Base-by-base conservation (phyloP, 2,329 filamentous ascomycete genomes). In the Arachnopeziza araneosa region DNA sequence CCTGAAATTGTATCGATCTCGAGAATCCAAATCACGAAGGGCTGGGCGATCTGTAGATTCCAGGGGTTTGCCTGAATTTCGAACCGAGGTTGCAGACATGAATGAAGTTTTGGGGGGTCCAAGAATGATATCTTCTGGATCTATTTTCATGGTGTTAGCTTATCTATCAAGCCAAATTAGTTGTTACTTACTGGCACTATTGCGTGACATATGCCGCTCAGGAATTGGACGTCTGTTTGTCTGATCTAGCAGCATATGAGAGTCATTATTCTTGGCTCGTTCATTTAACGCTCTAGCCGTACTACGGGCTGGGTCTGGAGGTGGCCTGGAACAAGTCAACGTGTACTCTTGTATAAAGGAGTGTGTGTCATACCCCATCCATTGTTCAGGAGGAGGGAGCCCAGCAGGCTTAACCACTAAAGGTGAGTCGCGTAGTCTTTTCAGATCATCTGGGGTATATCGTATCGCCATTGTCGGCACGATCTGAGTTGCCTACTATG, bases 361-460 rank as follows among this genome's bases (percentile, higher is more conserved):
- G 52, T 3, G 30, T 49, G 24, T 48, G 59, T 60, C 70, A 64
- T 80, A 96, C 89, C 93, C 92, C 91, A 97, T 96, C 93, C 93
- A 98, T 79, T 96, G 91, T 77, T 96, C 91, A 64, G 88, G 83
- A 24, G 91, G 89, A 66, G 92, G 93, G 52, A 97, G 82, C 65
- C 82, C 83, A 64, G 87, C 79, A 53, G 93, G 93, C 76, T 90
- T 96, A 68, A 83, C 79, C 71, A 92, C 92, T 74, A 96, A 80
- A 66, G 92, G 92, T 65, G 93, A 97, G 62, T 88, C 81, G 75
- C 88, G 85, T 70, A 98, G 79, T 73, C 82, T 81, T 69, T 91
- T 79, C 68, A 98, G 80, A 76, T 89, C 83, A 65, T 93, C 90
- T 75, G 84, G 80, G 64, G 89, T 83, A 75, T 97, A 97, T 79